Conservation (phyloP, 2,329 filamentous ascomycete genomes). For the Aspergillus quadrilineatus region DNA sequence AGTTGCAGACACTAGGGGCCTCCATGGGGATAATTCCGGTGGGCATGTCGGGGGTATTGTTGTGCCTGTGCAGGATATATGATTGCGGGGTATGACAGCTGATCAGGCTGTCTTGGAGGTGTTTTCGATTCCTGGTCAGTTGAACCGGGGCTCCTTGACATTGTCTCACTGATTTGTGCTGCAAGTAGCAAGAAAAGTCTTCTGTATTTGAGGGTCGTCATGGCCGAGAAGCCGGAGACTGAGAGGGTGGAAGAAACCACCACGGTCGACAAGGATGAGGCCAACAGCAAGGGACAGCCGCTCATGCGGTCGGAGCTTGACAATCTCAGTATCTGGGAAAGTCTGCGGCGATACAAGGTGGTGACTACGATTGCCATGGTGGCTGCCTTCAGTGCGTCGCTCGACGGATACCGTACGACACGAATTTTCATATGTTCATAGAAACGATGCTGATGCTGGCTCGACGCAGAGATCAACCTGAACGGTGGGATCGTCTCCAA, state of each 20-base stretch:
- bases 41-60: background rate
- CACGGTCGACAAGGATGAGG: background rate
- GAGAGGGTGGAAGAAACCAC: constrained; percentile 7
- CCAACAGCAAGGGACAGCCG: constrained; percentile 4
- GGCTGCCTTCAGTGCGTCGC: constrained; percentile 43
- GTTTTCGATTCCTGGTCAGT: too few species aligned
- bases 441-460: background rate
- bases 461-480: constrained; percentile 31
- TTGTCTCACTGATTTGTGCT: too few species aligned
- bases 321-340: constrained; percentile 42
- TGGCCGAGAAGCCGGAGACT: constrained; percentile 1
- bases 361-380: constrained; percentile 40
- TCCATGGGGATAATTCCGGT: background rate
- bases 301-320: constrained; percentile 40
- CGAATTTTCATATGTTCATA: background rate
- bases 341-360: constrained; percentile 35
- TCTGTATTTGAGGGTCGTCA: background rate
- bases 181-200: too few species aligned
- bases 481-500: constrained; percentile 45
- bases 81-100: background rate
- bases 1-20: background rate
- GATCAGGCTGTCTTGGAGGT: too few species aligned
- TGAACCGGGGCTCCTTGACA: too few species aligned
- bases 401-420: constrained; percentile 44
- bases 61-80: background rate